phyloP scores from a whole-genome alignment of 371 early-diverging fungal genomes.

The Coemansia sp. region DNA sequence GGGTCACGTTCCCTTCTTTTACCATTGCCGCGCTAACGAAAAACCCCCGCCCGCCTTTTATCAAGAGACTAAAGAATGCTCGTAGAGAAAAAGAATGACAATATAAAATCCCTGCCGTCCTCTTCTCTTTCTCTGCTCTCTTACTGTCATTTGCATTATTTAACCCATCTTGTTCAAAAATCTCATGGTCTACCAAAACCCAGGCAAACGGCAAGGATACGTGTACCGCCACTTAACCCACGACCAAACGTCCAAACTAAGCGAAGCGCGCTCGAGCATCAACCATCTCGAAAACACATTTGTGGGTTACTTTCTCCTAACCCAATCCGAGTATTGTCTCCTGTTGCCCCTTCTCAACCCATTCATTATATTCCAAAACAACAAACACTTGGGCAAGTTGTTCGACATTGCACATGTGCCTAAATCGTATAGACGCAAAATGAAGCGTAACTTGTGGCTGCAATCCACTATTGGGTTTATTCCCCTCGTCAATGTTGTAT shows the following conservation, averaged over 20 bases:
- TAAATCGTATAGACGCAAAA: neutral
- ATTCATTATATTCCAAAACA: constrained; percentile 27
- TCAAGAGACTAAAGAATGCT: neutral
- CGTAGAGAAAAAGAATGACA: neutral
- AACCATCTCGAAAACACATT: constrained; percentile 24
- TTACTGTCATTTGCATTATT: neutral
- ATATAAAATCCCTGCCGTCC: neutral
- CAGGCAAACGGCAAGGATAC: constrained; percentile 3
- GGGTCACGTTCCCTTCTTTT: too few relatives aligned
- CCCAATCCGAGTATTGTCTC: constrained; percentile 31
- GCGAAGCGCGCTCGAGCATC: constrained; percentile 12
- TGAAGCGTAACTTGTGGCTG: constrained; percentile 28
- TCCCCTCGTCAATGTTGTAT: constrained; percentile 36
- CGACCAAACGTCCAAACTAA: constrained; percentile 12
- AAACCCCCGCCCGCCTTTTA: too few relatives aligned
- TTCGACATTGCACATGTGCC: constrained; percentile 9
- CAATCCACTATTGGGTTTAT: constrained; percentile 21
- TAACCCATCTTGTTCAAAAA: neutral
- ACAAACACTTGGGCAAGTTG: constrained; percentile 13
- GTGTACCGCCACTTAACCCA: constrained; percentile 29
- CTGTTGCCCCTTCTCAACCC: constrained; percentile 38
- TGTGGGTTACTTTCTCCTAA: constrained; percentile 22
- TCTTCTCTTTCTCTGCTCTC: neutral
- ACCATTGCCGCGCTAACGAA: too few relatives aligned
- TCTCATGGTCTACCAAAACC: neutral